Evolutionary conservation across 1,139 yeast genomes (phyloP).

Genomic region (Taiozyma sp.): DNA sequence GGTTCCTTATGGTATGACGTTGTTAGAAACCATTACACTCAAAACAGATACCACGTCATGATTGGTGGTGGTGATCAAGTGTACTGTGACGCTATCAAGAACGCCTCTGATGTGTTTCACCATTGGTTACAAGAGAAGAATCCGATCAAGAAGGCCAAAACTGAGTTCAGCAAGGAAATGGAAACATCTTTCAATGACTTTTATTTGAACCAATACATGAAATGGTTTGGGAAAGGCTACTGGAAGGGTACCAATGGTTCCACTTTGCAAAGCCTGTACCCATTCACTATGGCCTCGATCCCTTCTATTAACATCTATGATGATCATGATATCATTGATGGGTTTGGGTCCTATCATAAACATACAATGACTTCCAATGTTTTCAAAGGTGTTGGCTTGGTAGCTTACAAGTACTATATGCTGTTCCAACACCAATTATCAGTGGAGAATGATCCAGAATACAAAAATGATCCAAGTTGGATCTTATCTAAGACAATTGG

Average conservation of each 20-base stretch:
- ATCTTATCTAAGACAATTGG: constrained; percentile 48
- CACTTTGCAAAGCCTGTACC: constrained; percentile 62
- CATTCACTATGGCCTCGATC: constrained; percentile 72
- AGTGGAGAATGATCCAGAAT: constrained; percentile 37
- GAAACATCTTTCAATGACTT: constrained; percentile 51
- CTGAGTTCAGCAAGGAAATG: constrained; percentile 42
- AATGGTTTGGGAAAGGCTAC: constrained; percentile 87
- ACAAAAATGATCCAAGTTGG: constrained; percentile 49
- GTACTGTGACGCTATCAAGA: constrained; percentile 77
- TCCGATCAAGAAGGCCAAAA: constrained; percentile 38
- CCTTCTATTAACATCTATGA: constrained; percentile 84
- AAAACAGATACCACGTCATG: constrained; percentile 82
- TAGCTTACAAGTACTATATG: constrained; percentile 84
- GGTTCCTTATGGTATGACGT: constrained; percentile 88
- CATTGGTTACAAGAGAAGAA: constrained; percentile 59
- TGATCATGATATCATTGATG: constrained; percentile 93
- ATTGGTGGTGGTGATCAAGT: constrained; percentile 97
- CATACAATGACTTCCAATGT: constrained; percentile 66
- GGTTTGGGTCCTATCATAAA: constrained; percentile 84
- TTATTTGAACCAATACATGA: constrained; percentile 67
- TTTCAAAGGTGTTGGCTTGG: constrained; percentile 64
- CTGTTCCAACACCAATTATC: constrained; percentile 82
- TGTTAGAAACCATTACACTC: constrained; percentile 49
- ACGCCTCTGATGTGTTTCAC: constrained; percentile 46
- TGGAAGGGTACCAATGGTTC: constrained; percentile 68